phyloP scores from a whole-genome alignment of 495 filamentous ascomycete genomes.

The Acidiella bohemica region DNA sequence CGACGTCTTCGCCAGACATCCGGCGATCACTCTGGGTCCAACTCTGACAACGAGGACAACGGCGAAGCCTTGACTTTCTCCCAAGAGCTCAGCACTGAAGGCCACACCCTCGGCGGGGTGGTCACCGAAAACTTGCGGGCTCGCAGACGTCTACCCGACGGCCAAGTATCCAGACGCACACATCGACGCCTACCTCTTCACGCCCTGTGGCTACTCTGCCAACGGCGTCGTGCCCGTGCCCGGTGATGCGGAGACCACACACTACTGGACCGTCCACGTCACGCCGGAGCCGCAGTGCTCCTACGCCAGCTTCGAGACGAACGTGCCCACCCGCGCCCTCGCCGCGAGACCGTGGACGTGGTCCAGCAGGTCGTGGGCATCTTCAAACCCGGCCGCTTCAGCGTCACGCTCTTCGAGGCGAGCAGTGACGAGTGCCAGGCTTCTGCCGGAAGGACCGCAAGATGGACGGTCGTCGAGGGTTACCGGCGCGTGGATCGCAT shows the following conservation, averaged over 20 bases:
- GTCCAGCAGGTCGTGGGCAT: conserved; percentile 89
- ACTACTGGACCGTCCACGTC: conserved; percentile 99
- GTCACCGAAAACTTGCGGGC: conserved; percentile 83
- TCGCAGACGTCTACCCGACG: conserved; percentile 78
- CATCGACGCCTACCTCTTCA: conserved; percentile 93
- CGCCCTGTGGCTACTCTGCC: conserved; percentile 94
- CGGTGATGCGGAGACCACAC: conserved; percentile 37
- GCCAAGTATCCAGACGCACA: conserved; percentile 82
- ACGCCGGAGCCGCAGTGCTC: conserved; percentile 96
- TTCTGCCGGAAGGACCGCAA: conserved; percentile 37
- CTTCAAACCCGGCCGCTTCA: conserved; percentile 94
- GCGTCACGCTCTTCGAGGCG: conserved; percentile 90
- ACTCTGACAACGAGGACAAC: conserved; percentile 38
- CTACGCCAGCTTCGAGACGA: conserved; percentile 98
- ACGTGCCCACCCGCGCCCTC: conserved; percentile 63
- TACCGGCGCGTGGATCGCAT: conserved; percentile 89
- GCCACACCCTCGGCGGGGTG: conserved; percentile 82
- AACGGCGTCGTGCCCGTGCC: conserved; percentile 90
- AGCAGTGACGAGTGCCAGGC: conserved; percentile 42
- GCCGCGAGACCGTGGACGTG: conserved; percentile 76
- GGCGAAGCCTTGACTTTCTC: conserved; percentile 41
- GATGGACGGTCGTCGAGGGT: conserved; percentile 73
- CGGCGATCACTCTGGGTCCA: conserved; percentile 48
- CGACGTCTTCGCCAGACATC: conserved; percentile 69
- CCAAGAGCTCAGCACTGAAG: conserved; percentile 75